A percentile compares a stretch with the other conserved stretches of the same genome.
Evolutionary conservation across 805 yeast species (phyloP).

Genomic region (Metschnikowia sp.): DNA sequence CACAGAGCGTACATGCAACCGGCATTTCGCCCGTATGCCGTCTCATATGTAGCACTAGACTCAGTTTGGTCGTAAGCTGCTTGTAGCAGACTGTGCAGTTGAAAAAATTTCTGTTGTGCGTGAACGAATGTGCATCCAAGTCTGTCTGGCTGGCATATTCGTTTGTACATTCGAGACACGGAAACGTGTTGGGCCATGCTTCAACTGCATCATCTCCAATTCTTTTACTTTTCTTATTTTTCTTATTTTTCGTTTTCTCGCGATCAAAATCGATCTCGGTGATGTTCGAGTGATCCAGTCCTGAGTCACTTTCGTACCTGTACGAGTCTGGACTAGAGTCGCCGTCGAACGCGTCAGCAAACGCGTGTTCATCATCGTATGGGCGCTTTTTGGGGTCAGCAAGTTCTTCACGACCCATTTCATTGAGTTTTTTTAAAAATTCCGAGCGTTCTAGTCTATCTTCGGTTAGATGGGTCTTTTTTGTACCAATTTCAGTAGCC

Average conservation of each 20-base stretch:
- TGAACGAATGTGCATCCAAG: background rate
- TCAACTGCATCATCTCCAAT: too few species aligned
- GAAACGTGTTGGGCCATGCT: too few species aligned
- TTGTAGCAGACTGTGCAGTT: background rate
- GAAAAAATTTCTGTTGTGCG: background rate
- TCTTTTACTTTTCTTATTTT: too few species aligned
- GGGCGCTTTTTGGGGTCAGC: background rate
- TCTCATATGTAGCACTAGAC: background rate
- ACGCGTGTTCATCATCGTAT: background rate
- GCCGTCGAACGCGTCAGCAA: background rate
- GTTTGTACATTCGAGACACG: too few species aligned
- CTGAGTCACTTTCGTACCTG: background rate
- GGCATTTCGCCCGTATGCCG: slow-evolving; percentile 1
- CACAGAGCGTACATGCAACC: background rate
- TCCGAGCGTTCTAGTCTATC: too few species aligned
- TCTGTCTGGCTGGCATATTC: too few species aligned
- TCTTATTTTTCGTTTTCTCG: too few species aligned
- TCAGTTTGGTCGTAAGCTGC: background rate
- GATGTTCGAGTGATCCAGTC: too few species aligned
- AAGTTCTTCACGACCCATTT: background rate
- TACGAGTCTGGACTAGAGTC: background rate
- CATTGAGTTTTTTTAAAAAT: too few species aligned
- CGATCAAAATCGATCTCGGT: too few species aligned
- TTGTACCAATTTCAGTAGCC: too few species aligned
- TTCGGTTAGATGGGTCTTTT: too few species aligned